phyloP scores from a whole-genome alignment of 768 basidiomycete species.

The Tulasnella calospora region DNA sequence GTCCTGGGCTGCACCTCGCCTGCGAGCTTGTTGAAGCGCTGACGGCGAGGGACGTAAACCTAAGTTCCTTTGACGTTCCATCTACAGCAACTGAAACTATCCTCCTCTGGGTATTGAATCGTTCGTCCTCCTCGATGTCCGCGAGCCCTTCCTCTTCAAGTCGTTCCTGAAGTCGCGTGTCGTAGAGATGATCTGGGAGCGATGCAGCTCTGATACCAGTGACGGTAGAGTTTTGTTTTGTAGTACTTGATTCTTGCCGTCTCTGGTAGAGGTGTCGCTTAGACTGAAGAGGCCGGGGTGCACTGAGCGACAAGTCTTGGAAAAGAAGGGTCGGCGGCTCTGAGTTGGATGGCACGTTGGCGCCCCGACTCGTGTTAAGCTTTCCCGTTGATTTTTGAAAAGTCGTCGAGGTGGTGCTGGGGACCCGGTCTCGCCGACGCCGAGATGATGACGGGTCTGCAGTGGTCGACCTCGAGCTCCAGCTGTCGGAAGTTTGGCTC shows the following conservation, averaged over 20 bases:
- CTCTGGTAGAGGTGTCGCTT: background rate
- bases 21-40: background rate
- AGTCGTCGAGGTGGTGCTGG: background rate
- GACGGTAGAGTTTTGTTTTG: background rate
- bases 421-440: background rate
- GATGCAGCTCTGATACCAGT: background rate
- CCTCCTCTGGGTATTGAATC: background rate
- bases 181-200: background rate
- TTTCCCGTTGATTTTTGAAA: background rate
- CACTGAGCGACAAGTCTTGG: background rate
- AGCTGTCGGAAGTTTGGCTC: background rate
- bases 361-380: background rate
- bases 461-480: background rate
- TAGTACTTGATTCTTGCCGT: background rate
- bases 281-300: background rate
- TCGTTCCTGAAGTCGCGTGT: background rate
- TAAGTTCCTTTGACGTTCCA: background rate
- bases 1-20: background rate
- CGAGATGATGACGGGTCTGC: background rate
- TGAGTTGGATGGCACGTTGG: background rate
- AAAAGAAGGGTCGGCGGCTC: background rate
- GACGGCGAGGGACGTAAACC: background rate
- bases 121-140: slow-evolving; percentile 8
- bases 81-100: background rate
- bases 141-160: slow-evolving; percentile 6